Base-by-base conservation (phyloP, 805 yeast species). In the Barnettozyma salicaria region DNA sequence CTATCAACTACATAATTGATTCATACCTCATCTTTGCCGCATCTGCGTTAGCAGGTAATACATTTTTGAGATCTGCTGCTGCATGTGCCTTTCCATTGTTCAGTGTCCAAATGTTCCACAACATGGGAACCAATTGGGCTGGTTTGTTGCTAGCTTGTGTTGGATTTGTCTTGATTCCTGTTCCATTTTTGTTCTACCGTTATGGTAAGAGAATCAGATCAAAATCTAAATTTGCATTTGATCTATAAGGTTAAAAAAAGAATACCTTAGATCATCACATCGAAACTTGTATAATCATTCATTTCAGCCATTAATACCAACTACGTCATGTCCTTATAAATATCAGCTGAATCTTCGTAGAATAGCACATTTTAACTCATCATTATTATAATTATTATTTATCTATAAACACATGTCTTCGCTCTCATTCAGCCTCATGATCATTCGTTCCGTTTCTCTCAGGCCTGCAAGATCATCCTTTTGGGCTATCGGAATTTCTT, bases 61-160 rank as follows among this genome's bases (percentile, higher is more conserved):
- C 89, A 0, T 70, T 83, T 51, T 56, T 82, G 53, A 74, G 92
- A 61, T 74, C 84, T 3, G 63, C 67, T 0, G 75, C 78, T 45
- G 90, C 84, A 35, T 83, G 80, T 19, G 76, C 75, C 0, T 78
- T 77, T 70, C 87, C 87, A 28, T 63, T 84, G 37, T 84, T 84
- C 53, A 83, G 87, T 1, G 61, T 69, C 4, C 78, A 71, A 46
- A 79, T 85, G 89, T 82, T 83, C 59, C 57, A 64, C 19, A 68
- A 67, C 40, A 69, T 84, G 74, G 83, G 85, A 25, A 69, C 69
- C 22, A 77, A 82, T 48, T 84, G 90, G 89, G 90, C 92, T 1
- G 88, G 89, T 40, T 63, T 84, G 20, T 55, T 84, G 19, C 53
- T 85, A 27, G 88, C 88, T 12, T 65, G 78, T 37, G 64, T 84